phyloP scores from a whole-genome alignment of 179 eudicot genomes.

The Camellia oleifera region DNA sequence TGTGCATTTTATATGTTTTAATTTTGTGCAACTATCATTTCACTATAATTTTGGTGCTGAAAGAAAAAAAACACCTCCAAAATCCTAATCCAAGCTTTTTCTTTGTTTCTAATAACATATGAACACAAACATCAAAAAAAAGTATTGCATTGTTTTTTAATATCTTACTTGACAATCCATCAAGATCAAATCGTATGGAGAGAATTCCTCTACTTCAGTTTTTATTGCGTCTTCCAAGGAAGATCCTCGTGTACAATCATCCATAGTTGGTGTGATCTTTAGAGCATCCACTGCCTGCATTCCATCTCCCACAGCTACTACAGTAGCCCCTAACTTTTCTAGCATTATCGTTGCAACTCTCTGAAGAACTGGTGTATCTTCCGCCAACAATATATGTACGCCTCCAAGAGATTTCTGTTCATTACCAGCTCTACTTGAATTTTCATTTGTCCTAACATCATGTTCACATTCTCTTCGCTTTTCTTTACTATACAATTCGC shows the following conservation, averaged over 20 bases:
- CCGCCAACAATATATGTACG: slow-evolving; percentile 72
- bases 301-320: slow-evolving; percentile 85
- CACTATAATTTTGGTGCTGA: background rate
- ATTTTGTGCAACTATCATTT: too few relatives aligned
- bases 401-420: slow-evolving; percentile 60
- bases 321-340: slow-evolving; percentile 85
- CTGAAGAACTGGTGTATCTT: slow-evolving; percentile 89
- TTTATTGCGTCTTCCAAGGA: slow-evolving; percentile 25
- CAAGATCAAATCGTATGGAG: slow-evolving; percentile 59
- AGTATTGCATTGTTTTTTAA: background rate
- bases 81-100: background rate
- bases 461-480: slow-evolving; percentile 22
- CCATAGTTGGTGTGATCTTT: slow-evolving; percentile 26
- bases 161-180: slow-evolving; percentile 89
- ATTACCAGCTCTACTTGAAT: slow-evolving; percentile 24
- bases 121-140: background rate
- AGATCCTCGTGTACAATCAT: slow-evolving; percentile 23
- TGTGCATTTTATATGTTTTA: too few relatives aligned
- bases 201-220: slow-evolving; percentile 19
- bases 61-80: background rate
- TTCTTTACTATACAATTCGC: slow-evolving; percentile 25
- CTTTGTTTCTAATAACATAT: background rate
- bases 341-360: slow-evolving; percentile 94
- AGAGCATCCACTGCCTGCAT: slow-evolving; percentile 78
- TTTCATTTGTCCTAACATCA: slow-evolving; percentile 5